Base-by-base conservation (phyloP, 2,329 filamentous ascomycete species). In the Xylaria sp. region DNA sequence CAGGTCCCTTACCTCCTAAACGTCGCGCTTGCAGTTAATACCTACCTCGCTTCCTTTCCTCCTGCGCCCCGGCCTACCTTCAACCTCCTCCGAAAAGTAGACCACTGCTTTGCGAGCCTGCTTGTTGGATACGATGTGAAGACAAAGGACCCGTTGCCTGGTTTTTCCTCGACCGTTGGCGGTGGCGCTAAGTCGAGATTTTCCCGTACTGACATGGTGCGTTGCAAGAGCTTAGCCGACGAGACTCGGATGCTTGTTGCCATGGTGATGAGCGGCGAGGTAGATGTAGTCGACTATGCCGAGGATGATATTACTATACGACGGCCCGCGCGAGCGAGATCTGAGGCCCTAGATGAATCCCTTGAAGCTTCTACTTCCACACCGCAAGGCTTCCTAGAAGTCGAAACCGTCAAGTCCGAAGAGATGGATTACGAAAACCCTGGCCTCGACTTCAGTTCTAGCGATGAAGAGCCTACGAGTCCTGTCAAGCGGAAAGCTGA, bases 1-100 rank as follows among this genome's bases (percentile, higher is more conserved):
- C 92, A 97, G 76, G 86, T 94, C 11, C 91, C 93, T 2, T 94
- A 94, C 72, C 80, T 97, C 2, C 85, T 97, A 37, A 90, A 87
- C 57, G 79, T 97, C 48, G 91, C 92, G 1, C 84, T 90, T 53
- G 83, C 93, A 61, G 81, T 93, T 37, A 87, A 86, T 59, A 86
- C 87, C 17, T 93, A 90, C 73, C 82, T 96, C 3, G 80, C 87
- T 3, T 85, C 87, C 8, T 96, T 96, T 73, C 83, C 87, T 0
- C 86, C 90, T 2, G 80, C 85, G 0, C 87, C 90, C 0, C 81
- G 80, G n/a, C 77, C 87, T 1, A 90, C 90, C 0, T 93, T 97
- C 70, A 76, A 81, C 0, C 73, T 94, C 0, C 79, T 97, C 3
- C 82, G 83, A 47, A 97, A 96, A 75, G 80, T 97, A 19, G 94